phyloP scores from a whole-genome alignment of 805 yeast genomes.

The Yamadazyma insecticola region DNA sequence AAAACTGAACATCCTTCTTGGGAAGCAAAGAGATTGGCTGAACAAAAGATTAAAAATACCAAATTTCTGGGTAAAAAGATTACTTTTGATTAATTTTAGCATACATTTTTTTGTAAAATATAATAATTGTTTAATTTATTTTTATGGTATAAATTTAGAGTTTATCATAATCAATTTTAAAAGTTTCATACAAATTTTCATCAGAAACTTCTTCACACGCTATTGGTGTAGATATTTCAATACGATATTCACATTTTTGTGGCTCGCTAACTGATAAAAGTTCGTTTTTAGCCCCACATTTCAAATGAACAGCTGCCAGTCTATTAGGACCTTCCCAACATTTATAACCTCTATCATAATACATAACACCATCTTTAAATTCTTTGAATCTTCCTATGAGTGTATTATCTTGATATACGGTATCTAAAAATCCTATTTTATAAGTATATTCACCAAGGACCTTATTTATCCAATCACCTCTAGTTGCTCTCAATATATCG shows the following conservation, averaged over 20 bases:
- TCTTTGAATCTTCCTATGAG: conserved; percentile 45
- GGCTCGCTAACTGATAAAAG: conserved; percentile 77
- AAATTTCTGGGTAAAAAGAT: conserved; percentile 84
- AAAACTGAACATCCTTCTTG: conserved; percentile 86
- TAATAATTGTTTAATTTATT: conserved; percentile 1
- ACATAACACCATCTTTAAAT: conserved; percentile 21
- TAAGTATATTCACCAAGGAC: conserved; percentile 70
- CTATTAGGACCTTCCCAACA: conserved; percentile 97
- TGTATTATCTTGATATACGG: conserved; percentile 51
- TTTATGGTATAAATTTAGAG: conserved; percentile 10
- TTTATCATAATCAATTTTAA: conserved; percentile 21
- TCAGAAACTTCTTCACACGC: conserved; percentile 36
- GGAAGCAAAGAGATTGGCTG: conserved; percentile 81
- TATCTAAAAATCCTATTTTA: conserved; percentile 53
- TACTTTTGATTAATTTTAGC: conserved; percentile 48
- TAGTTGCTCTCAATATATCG: conserved; percentile 59
- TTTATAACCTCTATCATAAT: conserved; percentile 60
- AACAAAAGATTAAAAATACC: conserved; percentile 58
- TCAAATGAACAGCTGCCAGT: conserved; percentile 56
- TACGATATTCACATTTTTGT: conserved; percentile 76
- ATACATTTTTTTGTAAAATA: conserved; percentile 1
- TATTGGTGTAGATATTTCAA: conserved; percentile 45
- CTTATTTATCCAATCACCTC: conserved; percentile 42
- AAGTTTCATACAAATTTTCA: conserved; percentile 19
- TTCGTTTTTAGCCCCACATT: conserved; percentile 59